Base-by-base conservation (phyloP, 257 asterid genomes). In the Scutellaria minor region DNA sequence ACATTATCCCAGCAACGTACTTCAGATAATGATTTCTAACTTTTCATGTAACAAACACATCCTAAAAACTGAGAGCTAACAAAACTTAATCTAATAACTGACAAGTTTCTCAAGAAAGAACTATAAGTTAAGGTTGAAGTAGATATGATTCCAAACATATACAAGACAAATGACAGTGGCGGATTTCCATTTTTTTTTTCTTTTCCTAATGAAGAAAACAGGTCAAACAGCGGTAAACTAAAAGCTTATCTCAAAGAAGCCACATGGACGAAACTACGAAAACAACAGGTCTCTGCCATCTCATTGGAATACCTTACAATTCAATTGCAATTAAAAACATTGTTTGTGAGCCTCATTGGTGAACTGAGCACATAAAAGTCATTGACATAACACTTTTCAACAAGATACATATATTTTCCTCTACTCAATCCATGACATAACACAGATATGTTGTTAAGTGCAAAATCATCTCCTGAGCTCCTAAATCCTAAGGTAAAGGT, bases 391-490 rank as follows among this genome's bases (percentile, higher is more conserved):
- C 52, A 59, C 61, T 27, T 44, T 48, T 51, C 59, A 56, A 55
- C 48, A 37, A 24, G 64, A 31, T 52, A 70, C 13, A 6, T 20
- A 41, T 7, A 58, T 57, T 54, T 64, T 46, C 59, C 63, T 44
- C 69, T 48, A 41, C 60, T 44, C 62, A 68, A 66, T 53, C 53
- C 51, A 42, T 50, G 67, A 27, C 6, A 35, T 18, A 66, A 48
- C 15, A 57, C 44, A 63, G 41, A 62, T 22, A 68, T 2, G 56
- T 41, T 27, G 9, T 11, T 9, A 41, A n/a, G 48, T 14, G 35
- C 47, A 70, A 37, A 59, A 57, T 7, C 45, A 70, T 13, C 18
- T 20, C 13, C 65, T 48, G 44, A 74, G 68, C 63, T 57, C 15
- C 10, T 48, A 61, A 41, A 52, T 42, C 20, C 65, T 35, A 11